Base-by-base conservation (phyloP, 1,284 basidiomycete genomes). In the Leccinum olivaceoglutinosum region DNA sequence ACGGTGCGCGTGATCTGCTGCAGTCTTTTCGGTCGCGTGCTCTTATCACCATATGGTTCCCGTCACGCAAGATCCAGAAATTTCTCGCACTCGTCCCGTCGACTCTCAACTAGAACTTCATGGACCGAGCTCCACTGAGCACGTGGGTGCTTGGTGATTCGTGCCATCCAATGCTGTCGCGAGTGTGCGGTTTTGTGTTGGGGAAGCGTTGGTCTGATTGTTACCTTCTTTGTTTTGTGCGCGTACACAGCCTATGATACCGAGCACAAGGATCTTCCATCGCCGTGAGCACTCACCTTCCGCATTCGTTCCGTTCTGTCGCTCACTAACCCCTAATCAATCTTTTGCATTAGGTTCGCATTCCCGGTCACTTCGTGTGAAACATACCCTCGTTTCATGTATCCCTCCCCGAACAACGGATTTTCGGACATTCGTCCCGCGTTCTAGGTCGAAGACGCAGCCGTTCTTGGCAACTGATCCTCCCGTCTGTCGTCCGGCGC, bases 211-310 rank as follows among this genome's bases (percentile, higher is more conserved):
- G 25, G 12, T 59, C 51, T 65, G 11, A 67, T 41, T 41, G 11
- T 29, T n/a, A 9, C 59, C 11, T 51, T 4, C 1, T 32, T 25
- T 25, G 4, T 32, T 14, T 18, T 60, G 51, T 63, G 29, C 10
- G 11, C 6, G 11, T 25, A 55, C 32, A 34, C 66, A 87, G 85
- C 87, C 87, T 32, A 32, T 32, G 29, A 5, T 87, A 87, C 71
- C 82, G 85, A 51, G 87, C 85, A 0, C 87, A 88, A 71, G 87
- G 86, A 14, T 82, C 86, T 14, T 85, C 86, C 3, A 87, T 88
- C 79, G 87, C 87, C 1, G 80, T 82, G 66, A 72, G 78, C 74
- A 3, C 16, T 12, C 44, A 4, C 57, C n/a, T 63, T 59, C 53
- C 29, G 25, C 61, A 60, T 60, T 21, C 39, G 18, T 57, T 55